phyloP scores from a whole-genome alignment of 2,329 filamentous ascomycete genomes.

The Stagonosporopsis rhizophila region DNA sequence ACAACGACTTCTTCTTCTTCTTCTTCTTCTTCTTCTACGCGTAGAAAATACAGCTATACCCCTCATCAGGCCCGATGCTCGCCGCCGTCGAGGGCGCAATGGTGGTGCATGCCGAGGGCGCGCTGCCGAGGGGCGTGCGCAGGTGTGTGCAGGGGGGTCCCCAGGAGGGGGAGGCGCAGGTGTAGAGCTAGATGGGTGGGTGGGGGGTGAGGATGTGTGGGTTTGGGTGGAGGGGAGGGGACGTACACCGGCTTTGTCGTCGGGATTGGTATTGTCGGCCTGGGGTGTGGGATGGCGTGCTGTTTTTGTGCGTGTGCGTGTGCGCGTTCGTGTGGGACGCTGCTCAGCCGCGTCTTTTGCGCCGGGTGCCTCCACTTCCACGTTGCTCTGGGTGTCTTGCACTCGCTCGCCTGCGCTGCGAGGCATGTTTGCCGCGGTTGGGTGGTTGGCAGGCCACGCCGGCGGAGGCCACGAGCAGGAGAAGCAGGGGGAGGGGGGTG shows the following conservation, averaged over 20 bases:
- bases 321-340: too few relatives aligned
- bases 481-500: not conserved
- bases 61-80: slow-evolving; percentile 32
- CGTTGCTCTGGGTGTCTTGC: not conserved
- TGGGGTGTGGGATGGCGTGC: too few relatives aligned
- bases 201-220: too few relatives aligned
- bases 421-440: too few relatives aligned
- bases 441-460: too few relatives aligned
- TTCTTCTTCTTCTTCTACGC: too few relatives aligned
- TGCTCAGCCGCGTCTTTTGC: not conserved
- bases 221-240: too few relatives aligned
- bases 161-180: slow-evolving; percentile 37
- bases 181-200: slow-evolving; percentile 28
- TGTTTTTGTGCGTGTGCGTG: too few relatives aligned
- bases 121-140: slow-evolving; percentile 21
- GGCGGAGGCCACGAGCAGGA: not conserved
- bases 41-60: slow-evolving; percentile 37
- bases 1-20: too few relatives aligned
- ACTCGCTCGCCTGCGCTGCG: too few relatives aligned
- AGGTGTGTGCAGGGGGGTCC: slow-evolving; percentile 27
- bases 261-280: too few relatives aligned
- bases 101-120: slow-evolving; percentile 21
- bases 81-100: slow-evolving; percentile 30
- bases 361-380: not conserved
- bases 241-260: too few relatives aligned